Conservation (phyloP, 345 rosid species). For the Eucalyptus curtisii region DNA sequence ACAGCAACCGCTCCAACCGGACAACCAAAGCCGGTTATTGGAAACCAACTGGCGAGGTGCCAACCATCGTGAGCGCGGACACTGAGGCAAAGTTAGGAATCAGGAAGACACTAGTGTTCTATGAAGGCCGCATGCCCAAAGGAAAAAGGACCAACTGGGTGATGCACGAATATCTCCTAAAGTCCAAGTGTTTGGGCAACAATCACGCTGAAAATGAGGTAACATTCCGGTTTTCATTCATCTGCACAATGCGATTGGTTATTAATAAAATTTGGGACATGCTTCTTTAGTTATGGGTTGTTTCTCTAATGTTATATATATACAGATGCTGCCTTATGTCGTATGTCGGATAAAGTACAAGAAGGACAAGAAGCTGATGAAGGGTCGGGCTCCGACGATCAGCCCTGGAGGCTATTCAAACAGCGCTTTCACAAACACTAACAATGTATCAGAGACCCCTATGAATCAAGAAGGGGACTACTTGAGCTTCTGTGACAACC, state of each 20-base stretch:
- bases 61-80: neutral
- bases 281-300: neutral
- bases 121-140: neutral
- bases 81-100: conserved; percentile 8
- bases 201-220: neutral
- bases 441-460: neutral
- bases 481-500: rapidly evolving
- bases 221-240: neutral
- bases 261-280: neutral
- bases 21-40: conserved; percentile 27
- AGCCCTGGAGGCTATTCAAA: neutral
- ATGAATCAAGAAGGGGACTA: neutral
- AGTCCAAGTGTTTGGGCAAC: neutral
- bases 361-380: neutral
- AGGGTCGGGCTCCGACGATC: neutral
- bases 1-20: conserved; percentile 5
- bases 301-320: neutral
- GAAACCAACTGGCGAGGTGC: conserved; percentile 28
- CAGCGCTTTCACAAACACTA: rapidly evolving
- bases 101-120: conserved; percentile 30
- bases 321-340: neutral
- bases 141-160: conserved; percentile 7
- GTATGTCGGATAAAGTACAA: rapidly evolving
- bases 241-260: neutral
- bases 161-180: conserved; percentile 13